phyloP scores from a whole-genome alignment of 1,139 yeast genomes.

The Saccharomycopsis hybrid region DNA sequence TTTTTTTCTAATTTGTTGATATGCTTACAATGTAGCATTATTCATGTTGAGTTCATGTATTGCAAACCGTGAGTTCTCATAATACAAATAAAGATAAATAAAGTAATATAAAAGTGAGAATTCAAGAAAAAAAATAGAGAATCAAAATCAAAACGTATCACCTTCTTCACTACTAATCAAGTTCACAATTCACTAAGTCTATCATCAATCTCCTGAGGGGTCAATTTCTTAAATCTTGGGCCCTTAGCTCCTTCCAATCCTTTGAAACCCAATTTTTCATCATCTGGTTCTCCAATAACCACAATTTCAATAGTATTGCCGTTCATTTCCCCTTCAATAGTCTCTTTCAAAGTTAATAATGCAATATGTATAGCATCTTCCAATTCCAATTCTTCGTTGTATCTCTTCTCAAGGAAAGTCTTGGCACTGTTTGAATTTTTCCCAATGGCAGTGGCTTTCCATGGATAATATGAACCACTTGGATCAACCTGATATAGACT shows the following conservation, averaged over 20 bases:
- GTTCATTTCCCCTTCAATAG: slow-evolving; percentile 96
- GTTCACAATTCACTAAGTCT: slow-evolving; percentile 79
- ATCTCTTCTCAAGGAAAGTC: slow-evolving; percentile 94
- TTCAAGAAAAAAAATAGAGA: no score
- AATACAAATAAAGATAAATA: no score
- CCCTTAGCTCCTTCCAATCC: slow-evolving; percentile 76
- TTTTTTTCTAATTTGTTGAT: no score
- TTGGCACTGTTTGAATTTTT: slow-evolving; percentile 92
- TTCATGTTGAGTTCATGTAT: no score
- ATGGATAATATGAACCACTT: slow-evolving; percentile 96
- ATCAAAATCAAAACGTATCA: no score
- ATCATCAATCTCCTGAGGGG: slow-evolving; percentile 91
- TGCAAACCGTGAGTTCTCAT: no score
- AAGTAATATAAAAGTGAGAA: no score
- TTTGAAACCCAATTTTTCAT: slow-evolving; percentile 72
- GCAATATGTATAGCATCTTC: slow-evolving; percentile 99
- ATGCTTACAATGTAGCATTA: no score
- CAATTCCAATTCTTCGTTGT: slow-evolving; percentile 93
- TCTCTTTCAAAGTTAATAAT: slow-evolving; percentile 85
- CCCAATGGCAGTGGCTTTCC: slow-evolving; percentile 99
- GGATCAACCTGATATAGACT: slow-evolving; percentile 97
- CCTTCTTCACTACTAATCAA: neutral
- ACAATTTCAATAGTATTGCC: slow-evolving; percentile 95
- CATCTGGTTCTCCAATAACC: slow-evolving; percentile 78
- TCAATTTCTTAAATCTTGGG: slow-evolving; percentile 79